These are phyloP conservation scores for Volvox reticuliferus DNA, from an alignment of 139 green algal species.

Conservation along the genomic window DNA sequence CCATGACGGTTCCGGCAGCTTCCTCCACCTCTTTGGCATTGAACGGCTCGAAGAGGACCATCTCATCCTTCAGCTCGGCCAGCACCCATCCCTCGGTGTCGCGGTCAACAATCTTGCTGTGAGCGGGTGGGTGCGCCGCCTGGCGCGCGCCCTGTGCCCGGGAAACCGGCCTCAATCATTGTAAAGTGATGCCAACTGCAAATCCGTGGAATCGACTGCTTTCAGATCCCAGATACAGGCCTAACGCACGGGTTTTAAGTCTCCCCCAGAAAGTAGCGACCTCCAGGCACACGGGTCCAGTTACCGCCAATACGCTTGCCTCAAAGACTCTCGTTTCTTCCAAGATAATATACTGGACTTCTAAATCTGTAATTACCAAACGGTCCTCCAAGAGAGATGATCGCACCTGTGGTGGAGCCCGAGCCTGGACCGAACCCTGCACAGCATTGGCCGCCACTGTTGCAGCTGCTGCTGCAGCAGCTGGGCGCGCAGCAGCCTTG, in stretches of 20 bases:
- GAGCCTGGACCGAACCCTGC: neutral
- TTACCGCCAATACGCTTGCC: neutral
- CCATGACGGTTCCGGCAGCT: conserved; percentile 18
- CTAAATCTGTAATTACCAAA: no score
- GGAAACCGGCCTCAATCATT: no score
- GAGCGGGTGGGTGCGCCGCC: neutral
- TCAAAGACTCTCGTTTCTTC: no score
- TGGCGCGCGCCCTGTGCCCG: neutral
- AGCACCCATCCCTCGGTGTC: conserved; percentile 32
- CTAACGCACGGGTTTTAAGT: no score
- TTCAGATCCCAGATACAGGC: no score
- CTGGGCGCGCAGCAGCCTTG: neutral
- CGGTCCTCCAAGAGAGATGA: no score
- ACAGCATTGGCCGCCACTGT: neutral
- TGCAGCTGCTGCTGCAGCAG: neutral
- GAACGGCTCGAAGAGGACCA: conserved; percentile 38
- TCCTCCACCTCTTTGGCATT: conserved; percentile 15
- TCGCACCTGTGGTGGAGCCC: conserved; percentile 5
- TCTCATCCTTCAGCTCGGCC: conserved; percentile 19
- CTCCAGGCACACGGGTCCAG: neutral
- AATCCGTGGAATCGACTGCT: no score
- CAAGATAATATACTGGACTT: no score
- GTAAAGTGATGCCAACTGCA: no score
- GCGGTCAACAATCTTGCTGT: conserved; percentile 26
- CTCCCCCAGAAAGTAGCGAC: no score